phyloP scores from a whole-genome alignment of 345 rosid genomes.

The Diplotaxis tenuifolia region DNA sequence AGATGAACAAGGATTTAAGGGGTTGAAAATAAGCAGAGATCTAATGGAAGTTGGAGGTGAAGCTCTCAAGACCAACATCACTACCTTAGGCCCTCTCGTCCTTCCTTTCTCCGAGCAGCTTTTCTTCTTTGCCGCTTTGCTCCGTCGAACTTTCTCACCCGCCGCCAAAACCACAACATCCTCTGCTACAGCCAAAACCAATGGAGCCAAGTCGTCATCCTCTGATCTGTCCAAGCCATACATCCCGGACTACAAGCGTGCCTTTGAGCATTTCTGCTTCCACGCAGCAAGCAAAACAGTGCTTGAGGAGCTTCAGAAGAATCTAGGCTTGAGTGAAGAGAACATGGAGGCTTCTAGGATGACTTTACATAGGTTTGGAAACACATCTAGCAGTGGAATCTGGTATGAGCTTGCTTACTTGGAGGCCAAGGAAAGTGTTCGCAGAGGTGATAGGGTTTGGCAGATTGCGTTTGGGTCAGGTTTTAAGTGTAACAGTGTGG shows the following conservation, averaged over 20 bases:
- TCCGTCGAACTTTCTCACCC: constrained; percentile 42
- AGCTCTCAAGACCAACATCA: constrained; percentile 91
- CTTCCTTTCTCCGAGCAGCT: constrained; percentile 95
- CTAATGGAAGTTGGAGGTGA: constrained; percentile 87
- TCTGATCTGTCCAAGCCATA: constrained; percentile 56
- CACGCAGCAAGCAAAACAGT: constrained; percentile 82
- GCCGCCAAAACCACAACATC: constrained; percentile 21
- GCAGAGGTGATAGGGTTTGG: constrained; percentile 80
- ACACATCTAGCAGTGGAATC: constrained; percentile 88
- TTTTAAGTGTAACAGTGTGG: constrained; percentile 91
- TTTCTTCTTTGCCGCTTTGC: constrained; percentile 64
- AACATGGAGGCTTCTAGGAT: constrained; percentile 88
- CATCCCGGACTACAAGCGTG: constrained; percentile 93
- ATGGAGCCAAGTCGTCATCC: constrained; percentile 30
- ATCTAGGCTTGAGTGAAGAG: constrained; percentile 69
- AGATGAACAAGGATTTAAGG: constrained; percentile 72
- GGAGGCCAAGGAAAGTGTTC: constrained; percentile 85
- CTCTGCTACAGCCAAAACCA: neutral
- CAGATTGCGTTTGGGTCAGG: constrained; percentile 88
- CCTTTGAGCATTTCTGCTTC: constrained; percentile 90
- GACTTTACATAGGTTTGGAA: constrained; percentile 83
- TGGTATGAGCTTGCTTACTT: constrained; percentile 89
- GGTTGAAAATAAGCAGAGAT: constrained; percentile 76
- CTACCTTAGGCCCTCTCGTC: constrained; percentile 89
- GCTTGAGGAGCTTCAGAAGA: constrained; percentile 82